phyloP scores from a whole-genome alignment of 2,329 filamentous ascomycete species.

The Colletotrichum sp. region DNA sequence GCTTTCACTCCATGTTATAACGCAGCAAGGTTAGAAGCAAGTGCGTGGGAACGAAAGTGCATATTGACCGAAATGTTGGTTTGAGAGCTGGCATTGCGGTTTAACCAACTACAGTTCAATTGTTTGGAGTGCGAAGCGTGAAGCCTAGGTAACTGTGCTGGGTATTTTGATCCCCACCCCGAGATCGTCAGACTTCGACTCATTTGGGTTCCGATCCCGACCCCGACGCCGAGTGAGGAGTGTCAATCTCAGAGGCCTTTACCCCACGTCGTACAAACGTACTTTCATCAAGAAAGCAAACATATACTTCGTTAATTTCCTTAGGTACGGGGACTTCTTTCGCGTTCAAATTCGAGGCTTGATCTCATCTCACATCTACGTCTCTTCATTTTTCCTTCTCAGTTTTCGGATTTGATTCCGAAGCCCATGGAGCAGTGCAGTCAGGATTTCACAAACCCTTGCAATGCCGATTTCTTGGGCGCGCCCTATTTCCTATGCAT shows the following conservation, averaged over 20 bases:
- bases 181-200: neutral
- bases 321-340: neutral
- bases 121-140: neutral
- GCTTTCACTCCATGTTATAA: neutral
- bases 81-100: neutral
- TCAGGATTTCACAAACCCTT: neutral
- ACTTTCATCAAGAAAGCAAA: neutral
- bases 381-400: neutral
- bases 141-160: neutral
- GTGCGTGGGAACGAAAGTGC: neutral
- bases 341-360: neutral
- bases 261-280: neutral
- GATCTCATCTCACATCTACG: neutral
- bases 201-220: neutral
- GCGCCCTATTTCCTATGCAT: neutral
- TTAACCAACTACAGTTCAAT: neutral
- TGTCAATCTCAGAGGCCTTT: neutral
- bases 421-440: neutral
- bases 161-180: neutral
- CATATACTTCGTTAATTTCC: neutral
- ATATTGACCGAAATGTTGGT: fast-evolving
- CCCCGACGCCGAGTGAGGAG: neutral
- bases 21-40: neutral
- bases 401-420: neutral
- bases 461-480: neutral